A percentile compares a stretch with the other conserved stretches of the same genome.
These are phyloP conservation scores for Oxyria digyna DNA, from an alignment of 148 eudicot species.

Conservation along the genomic window DNA sequence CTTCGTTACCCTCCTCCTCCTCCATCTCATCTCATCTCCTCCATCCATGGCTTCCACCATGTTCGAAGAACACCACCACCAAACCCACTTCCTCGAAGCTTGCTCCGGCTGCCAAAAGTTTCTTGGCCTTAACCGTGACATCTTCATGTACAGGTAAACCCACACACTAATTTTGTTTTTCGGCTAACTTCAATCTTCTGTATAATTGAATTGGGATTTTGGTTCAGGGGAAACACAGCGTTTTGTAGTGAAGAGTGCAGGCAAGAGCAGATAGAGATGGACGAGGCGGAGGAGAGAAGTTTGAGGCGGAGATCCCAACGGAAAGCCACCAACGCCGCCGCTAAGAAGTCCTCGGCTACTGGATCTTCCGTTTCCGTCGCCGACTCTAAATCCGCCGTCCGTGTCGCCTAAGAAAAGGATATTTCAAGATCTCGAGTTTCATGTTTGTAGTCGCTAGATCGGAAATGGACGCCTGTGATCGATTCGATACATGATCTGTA, in stretches of 20 bases:
- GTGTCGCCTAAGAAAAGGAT: background rate
- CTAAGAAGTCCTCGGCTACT: background rate
- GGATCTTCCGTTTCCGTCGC: background rate
- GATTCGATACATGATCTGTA: background rate
- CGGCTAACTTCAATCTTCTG: too few relatives aligned
- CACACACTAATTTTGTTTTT: too few relatives aligned
- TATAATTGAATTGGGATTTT: background rate
- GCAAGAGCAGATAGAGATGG: slow-evolving; percentile 40
- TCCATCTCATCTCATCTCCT: background rate
- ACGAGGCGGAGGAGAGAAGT: slow-evolving; percentile 38
- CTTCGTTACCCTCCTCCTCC: background rate
- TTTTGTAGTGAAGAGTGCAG: slow-evolving; percentile 55
- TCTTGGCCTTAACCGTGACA: slow-evolving; percentile 31
- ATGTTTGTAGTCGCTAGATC: background rate
- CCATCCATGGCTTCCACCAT: slow-evolving; percentile 5
- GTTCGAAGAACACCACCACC: background rate
- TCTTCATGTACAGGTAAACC: slow-evolving; percentile 54
- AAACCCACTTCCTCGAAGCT: slow-evolving; percentile 8
- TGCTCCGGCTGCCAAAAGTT: slow-evolving; percentile 13
- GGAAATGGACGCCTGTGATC: background rate
- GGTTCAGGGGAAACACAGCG: slow-evolving; percentile 42
- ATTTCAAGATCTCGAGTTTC: background rate
- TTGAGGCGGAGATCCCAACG: slow-evolving; percentile 10
- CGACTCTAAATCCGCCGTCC: background rate
- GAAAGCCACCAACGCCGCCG: background rate